Evolutionary conservation across 2,329 filamentous ascomycete species (phyloP), one percentile per base, ranked within the genome.

Genomic region (Calonectria pseudoturangicola): DNA sequence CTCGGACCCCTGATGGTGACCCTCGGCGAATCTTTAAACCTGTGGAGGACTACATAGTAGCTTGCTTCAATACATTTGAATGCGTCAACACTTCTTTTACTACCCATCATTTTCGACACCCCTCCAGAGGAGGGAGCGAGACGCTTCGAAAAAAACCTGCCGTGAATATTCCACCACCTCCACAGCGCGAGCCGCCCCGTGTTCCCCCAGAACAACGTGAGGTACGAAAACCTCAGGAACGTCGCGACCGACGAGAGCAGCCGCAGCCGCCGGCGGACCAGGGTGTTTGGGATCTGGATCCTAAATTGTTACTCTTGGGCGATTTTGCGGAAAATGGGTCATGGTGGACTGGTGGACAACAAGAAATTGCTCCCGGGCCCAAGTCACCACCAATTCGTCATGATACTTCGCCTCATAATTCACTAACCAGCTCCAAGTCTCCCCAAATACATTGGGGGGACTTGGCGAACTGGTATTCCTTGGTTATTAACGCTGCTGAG

Each of bases 301-400:
- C 93, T 1, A 97, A 95, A 80, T 89, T 93, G 6, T 85, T 96
- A 25, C 86, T 95, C 8, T 83, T 96, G 2, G 94, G 94, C 2
- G 91, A 96, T 78, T 88, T 96, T 76, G 93, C 92, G 1, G 94
- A 97, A 81, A 97, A 97, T 80, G 94, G 93, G 2, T 90, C 90
- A 9, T 96, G 94, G 94, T 96, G 94, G 94, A 92, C 93, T 58
- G 93, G 93, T 2, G 88, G 88, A 62, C 87, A 89, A 79, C 82
- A 87, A 43, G 83, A 86, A 25, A 56, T 50, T 43, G 41, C 70
- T 30, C 66, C 65, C 27, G 64, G 75, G 12, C 74, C 71, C 47
- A 79, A 73, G 50, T 70, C 66, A 70, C 75, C 76, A 12, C 60
- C 66, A 28, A 74, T 66, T 21, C 75, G 74, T 27, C 70, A 64